Evolutionary conservation across 2,329 filamentous ascomycete species (phyloP).

Genomic region (Neospermospora avenae): DNA sequence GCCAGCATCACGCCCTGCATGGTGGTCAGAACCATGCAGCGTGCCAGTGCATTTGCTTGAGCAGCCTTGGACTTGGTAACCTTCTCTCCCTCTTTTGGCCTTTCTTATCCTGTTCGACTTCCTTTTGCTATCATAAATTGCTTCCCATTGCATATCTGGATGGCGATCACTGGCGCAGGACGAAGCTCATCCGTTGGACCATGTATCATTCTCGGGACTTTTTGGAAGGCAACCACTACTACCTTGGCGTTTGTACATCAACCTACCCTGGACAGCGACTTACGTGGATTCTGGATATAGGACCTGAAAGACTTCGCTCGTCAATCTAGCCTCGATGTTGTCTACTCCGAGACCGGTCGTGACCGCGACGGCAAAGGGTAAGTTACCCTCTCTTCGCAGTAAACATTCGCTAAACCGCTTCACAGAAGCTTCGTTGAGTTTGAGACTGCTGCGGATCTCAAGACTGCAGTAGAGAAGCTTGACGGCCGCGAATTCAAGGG

Average conservation of each 20-base stretch:
- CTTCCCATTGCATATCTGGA: slow-evolving; percentile 31
- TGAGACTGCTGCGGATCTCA: slow-evolving; percentile 85
- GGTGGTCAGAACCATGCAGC: slow-evolving; percentile 25
- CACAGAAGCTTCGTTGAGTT: slow-evolving; percentile 87
- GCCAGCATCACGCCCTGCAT: slow-evolving; percentile 32
- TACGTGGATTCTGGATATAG: slow-evolving; percentile 82
- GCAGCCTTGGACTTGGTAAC: slow-evolving; percentile 33
- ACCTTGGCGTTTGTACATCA: slow-evolving; percentile 30
- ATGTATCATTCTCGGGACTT: slow-evolving; percentile 28
- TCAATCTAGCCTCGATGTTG: slow-evolving; percentile 93
- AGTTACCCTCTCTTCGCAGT: slow-evolving; percentile 38
- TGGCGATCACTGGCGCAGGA: slow-evolving; percentile 28
- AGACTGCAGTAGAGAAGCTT: slow-evolving; percentile 90
- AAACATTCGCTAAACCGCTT: slow-evolving; percentile 16
- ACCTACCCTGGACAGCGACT: slow-evolving; percentile 54
- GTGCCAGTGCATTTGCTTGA: slow-evolving; percentile 37
- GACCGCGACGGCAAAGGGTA: slow-evolving; percentile 91
- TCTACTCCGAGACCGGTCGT: slow-evolving; percentile 94
- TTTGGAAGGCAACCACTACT: slow-evolving; percentile 31
- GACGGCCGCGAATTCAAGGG: slow-evolving; percentile 93
- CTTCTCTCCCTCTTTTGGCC: slow-evolving; percentile 26
- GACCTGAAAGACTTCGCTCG: slow-evolving; percentile 99
- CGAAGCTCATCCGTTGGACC: slow-evolving; percentile 31
- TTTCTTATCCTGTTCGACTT: slow-evolving; percentile 35
- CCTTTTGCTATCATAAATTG: slow-evolving; percentile 32